phyloP scores from a whole-genome alignment of 129 eudicot species.

The Flaveria bidentis region DNA sequence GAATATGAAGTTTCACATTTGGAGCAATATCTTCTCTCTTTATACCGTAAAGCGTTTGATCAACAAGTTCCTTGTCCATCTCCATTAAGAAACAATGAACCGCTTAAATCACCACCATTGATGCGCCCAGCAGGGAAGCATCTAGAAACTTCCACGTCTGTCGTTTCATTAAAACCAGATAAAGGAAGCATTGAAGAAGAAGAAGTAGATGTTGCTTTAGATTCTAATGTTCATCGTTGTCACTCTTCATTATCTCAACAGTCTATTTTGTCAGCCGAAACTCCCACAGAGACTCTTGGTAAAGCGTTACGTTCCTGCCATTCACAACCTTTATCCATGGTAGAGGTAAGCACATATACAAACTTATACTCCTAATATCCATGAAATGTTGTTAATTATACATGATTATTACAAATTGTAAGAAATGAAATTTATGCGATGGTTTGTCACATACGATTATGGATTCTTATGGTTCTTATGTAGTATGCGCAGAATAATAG shows the following conservation, averaged over 20 bases:
- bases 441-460: background rate
- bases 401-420: background rate
- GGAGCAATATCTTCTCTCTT: constrained; percentile 86
- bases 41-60: constrained; percentile 81
- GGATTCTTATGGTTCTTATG: constrained; percentile 22
- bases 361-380: background rate
- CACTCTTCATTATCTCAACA: constrained; percentile 81
- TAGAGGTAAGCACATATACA: constrained; percentile 54
- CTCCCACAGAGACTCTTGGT: constrained; percentile 53
- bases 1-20: constrained; percentile 83
- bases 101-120: constrained; percentile 49
- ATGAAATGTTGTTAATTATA: background rate
- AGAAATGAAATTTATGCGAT: background rate
- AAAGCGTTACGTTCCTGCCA: constrained; percentile 73
- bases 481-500: constrained; percentile 72
- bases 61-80: constrained; percentile 62
- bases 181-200: constrained; percentile 31
- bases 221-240: constrained; percentile 69
- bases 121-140: constrained; percentile 60
- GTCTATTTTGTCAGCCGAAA: constrained; percentile 46
- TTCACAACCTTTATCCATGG: constrained; percentile 90
- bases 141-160: constrained; percentile 49
- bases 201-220: constrained; percentile 35
- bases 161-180: constrained; percentile 44
- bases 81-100: constrained; percentile 50